Evolutionary conservation across 1,284 basidiomycete genomes (phyloP), one percentile per base, ranked within the genome.

Genomic region (Termitomyces sp.): DNA sequence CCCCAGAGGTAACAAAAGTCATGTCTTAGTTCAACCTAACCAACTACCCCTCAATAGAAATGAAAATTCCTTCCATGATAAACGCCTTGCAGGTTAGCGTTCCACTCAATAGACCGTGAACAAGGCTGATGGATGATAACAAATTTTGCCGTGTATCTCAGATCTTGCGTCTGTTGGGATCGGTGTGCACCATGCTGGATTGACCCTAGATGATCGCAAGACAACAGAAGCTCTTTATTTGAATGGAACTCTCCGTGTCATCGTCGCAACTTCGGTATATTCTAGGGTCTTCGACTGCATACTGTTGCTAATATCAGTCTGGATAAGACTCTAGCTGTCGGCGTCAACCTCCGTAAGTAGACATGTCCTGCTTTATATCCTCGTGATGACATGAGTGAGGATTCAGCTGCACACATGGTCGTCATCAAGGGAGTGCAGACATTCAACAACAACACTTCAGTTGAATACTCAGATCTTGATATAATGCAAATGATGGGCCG

Each of bases 401-500:
- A 41, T 4, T 11, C 54, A 90, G 88, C 88, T 56, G 86, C 87
- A 1, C 87, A 90, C 60, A 83, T 83, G 52, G 90, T 93, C 37
- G 79, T 93, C 49, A 86, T 93, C 58, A 88, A 88, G 62, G 91
- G 91, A 10, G 89, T 91, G 19, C 83, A 83, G 60, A 72, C 80
- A 4, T 93, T 81, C 58, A 83, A 84, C 57, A 84, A 83, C 51
- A 81, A 78, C 46, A 66, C 68, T 18, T 78, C 78, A 48, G 75
- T 78, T 44, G 90, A 93, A 62, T 92, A 92, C 66, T 86, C 85
- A 0, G 88, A 92, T 61, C 72, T 92, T 7, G 91, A 92, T 63
- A 75, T 93, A 33, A 82, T 91, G 77, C 87, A 93, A 68, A 92
- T 92, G 88, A 78, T 91, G 49, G 89, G 88, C 31, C 80, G 89